Base-by-base conservation (phyloP, 2,329 filamentous ascomycete species). In the Pseudogymnoascus sp. region DNA sequence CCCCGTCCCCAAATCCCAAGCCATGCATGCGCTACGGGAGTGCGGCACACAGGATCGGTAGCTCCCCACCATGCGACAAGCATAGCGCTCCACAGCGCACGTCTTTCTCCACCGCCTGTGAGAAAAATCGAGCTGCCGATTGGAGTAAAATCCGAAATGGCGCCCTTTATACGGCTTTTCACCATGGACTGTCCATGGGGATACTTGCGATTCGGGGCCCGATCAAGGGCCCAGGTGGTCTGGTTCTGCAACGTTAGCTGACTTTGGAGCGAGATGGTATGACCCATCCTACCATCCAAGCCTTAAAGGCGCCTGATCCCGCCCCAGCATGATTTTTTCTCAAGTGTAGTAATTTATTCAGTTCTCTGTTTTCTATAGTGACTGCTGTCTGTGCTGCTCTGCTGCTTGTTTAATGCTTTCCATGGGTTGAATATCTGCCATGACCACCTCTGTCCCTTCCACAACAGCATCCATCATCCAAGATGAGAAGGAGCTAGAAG, bases 381-480 rank as follows among this genome's bases (percentile, higher is more conserved):
- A 54, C 44, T 44, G 40, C 17, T 54, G 41, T 47, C 29, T 15
- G 44, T 54, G 26, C 29, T 33, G 5, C 21, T 47, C 35, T 54
- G n/a, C 40, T 44, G 21, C 39, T 21, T 40, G 39, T 29, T 29
- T 54, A 17, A 54, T 54, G 44, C 44, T 54, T 31, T 17, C 44
- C 9, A 54, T 54, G 44, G 44, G 44, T 54, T 54, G 29, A 54
- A 33, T 54, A 2, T 17, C 44, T 54, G 44, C 44, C 44, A 54
- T 54, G 44, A 54, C 44, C 44, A 11, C 26, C 44, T 54, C 44
- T 54, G 44, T 13, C 44, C 44, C 44, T 54, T 54, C 44, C 44
- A 54, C 44, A 54, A 26, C 31, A 29, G 44, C 44, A 7, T 54
- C 44, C 21, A 54, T 33, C 44, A 54, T 54, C 26, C 26, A 31